A percentile compares a stretch with the other conserved stretches of the same genome.
These are phyloP conservation scores for Leptosphaerulina australis DNA, from an alignment of 2,329 filamentous ascomycete species.

Conservation along the genomic window DNA sequence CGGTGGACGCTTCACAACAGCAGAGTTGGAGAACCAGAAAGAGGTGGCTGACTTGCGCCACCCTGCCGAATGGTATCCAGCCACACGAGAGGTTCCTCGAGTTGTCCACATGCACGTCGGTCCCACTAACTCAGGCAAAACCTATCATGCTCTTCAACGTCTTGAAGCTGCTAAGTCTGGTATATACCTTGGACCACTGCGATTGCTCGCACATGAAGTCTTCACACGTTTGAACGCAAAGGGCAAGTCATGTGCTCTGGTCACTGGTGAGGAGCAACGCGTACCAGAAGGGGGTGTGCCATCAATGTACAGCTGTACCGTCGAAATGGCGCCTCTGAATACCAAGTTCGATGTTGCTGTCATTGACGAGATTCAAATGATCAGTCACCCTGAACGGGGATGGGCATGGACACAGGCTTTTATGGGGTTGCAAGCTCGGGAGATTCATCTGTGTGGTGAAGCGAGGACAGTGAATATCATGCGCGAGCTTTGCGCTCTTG, in stretches of 20 bases:
- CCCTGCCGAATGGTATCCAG: constrained; percentile 90
- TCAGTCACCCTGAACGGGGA: constrained; percentile 77
- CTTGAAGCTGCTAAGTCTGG: constrained; percentile 77
- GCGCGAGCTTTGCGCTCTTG: constrained; percentile 73
- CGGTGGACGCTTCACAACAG: constrained; percentile 44
- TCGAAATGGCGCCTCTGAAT: constrained; percentile 79
- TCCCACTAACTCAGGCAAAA: constrained; percentile 97
- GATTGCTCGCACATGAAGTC: constrained; percentile 92
- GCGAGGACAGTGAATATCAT: constrained; percentile 80
- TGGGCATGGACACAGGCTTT: constrained; percentile 95
- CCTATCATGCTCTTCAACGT: constrained; percentile 87
- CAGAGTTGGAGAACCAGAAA: constrained; percentile 47
- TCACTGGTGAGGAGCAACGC: constrained; percentile 90
- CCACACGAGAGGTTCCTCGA: constrained; percentile 77
- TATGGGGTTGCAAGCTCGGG: constrained; percentile 82
- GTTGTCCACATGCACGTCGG: constrained; percentile 92
- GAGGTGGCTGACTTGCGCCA: constrained; percentile 79
- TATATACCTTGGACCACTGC: constrained; percentile 87
- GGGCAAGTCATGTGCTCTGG: constrained; percentile 74
- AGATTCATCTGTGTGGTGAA: constrained; percentile 94
- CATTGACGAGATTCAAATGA: constrained; percentile 99
- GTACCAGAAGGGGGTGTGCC: constrained; percentile 59
- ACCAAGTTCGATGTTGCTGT: constrained; percentile 83
- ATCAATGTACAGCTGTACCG: constrained; percentile 81
- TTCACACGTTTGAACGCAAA: constrained; percentile 83